Percentiles rank a stretch among this genome's conserved stretches.
Conservation (phyloP, 1,284 basidiomycete species). For the Malassezia japonica region DNA sequence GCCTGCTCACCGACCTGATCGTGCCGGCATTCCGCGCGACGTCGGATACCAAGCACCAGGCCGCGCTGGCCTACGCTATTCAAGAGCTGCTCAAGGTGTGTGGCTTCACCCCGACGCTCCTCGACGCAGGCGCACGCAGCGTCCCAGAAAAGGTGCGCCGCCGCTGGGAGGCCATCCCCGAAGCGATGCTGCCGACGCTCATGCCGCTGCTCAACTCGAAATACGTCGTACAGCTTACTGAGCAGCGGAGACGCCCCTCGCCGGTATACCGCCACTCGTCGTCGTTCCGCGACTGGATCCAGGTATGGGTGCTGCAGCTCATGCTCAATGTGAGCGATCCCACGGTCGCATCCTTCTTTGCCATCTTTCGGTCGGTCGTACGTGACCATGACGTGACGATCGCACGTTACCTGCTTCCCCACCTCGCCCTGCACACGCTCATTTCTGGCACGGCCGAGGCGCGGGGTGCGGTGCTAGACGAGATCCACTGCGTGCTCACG, state of each 20-base stretch:
- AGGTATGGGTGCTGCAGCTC: slow-evolving; percentile 77
- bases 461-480: slow-evolving; percentile 57
- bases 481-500: slow-evolving; percentile 71
- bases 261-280: slow-evolving; percentile 60
- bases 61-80: slow-evolving; percentile 77
- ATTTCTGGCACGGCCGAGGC: slow-evolving; percentile 64
- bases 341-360: slow-evolving; percentile 52
- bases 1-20: slow-evolving; percentile 75
- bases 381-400: slow-evolving; percentile 81
- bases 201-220: slow-evolving; percentile 59
- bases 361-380: slow-evolving; percentile 67
- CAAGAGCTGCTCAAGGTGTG: slow-evolving; percentile 86
- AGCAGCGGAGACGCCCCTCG: slow-evolving; percentile 19
- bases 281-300: slow-evolving; percentile 93
- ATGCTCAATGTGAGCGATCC: slow-evolving; percentile 53
- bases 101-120: slow-evolving; percentile 66
- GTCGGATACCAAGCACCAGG: slow-evolving; percentile 85
- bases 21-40: slow-evolving; percentile 88
- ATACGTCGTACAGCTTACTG: slow-evolving; percentile 32
- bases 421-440: slow-evolving; percentile 77
- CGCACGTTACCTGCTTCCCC: slow-evolving; percentile 79
- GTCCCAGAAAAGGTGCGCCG: slow-evolving; percentile 56
- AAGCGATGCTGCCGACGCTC: slow-evolving; percentile 76
- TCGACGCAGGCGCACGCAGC: slow-evolving; percentile 51
- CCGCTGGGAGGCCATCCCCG: slow-evolving; percentile 66